Evolutionary conservation across 768 basidiomycete genomes (phyloP), one percentile per base, ranked within the genome.

Genomic region (Mycena vulgaris): DNA sequence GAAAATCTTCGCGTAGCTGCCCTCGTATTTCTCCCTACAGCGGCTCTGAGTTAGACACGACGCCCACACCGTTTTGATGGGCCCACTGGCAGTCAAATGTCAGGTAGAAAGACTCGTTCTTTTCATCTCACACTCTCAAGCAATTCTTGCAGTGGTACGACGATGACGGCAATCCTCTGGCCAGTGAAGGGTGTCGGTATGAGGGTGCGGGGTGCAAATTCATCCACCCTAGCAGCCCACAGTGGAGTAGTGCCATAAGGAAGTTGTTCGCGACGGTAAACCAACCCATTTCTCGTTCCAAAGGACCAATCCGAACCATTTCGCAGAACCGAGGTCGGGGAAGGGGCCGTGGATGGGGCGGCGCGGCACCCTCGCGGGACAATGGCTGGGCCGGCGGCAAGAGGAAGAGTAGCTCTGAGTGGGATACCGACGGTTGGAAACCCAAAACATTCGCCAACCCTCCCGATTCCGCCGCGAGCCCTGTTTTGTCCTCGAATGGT

Each of bases 91-190:
- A 14, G 51, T 52, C 51, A 28, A 23, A 40, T 69, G 68, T 40
- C 28, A 42, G 49, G 68, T 63, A 33, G 21, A n/a, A 4, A 47
- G 10, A 21, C 28, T 27, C 16, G 31, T 35, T 53, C 13, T 14
- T n/a, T 51, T 0, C 28, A 23, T 58, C 7, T 40, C 39, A 11
- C 3, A 16, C 30, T 10, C 19, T 30, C 28, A 21, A 42, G 19
- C 37, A 48, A 64, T 27, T 45, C n/a, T 33, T 40, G n/a, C 40
- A 66, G 68, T 69, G 64, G 64, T 73, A 58, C 35, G 68, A 70
- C 64, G 72, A 73, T 52, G 68, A 69, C 19, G 65, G 64, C 17
- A 30, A 66, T 2, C 60, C 68, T 14, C 11, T 49, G 1, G 6
- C 19, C 0, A 16, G 10, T 3, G 51, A 17, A 1, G 71, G 66